A percentile compares a stretch with the other conserved stretches of the same genome.
These are phyloP conservation scores for Elaeis guineensis DNA, from an alignment of 176 grass and related monocot species.

Conservation along the genomic window DNA sequence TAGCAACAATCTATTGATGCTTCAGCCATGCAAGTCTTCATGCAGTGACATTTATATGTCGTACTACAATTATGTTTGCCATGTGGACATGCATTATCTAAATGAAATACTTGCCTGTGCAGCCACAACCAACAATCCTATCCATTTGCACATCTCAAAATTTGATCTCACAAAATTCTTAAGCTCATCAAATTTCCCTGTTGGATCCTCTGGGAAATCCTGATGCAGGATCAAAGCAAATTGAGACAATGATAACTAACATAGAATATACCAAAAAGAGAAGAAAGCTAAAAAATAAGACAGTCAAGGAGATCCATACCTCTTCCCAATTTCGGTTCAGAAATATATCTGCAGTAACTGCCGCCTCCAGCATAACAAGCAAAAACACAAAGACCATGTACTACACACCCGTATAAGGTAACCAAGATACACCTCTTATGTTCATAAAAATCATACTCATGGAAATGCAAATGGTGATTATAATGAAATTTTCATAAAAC, in stretches of 20 bases:
- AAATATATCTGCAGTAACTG: conserved; percentile 69
- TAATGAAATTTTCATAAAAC: too few species aligned
- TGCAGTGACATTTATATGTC: too few species aligned
- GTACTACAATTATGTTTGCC: not conserved
- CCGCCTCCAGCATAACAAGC: conserved; percentile 68
- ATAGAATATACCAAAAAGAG: too few species aligned
- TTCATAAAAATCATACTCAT: too few species aligned
- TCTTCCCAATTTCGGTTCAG: conserved; percentile 84
- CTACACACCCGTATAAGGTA: conserved; percentile 59
- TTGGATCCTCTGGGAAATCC: conserved; percentile 84
- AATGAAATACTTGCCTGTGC: conserved; percentile 48
- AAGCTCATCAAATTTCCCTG: conserved; percentile 79
- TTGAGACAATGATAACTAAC: too few species aligned
- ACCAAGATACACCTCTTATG: conserved; percentile 13
- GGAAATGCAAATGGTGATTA: too few species aligned
- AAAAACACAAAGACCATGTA: conserved; percentile 54
- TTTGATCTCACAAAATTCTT: conserved; percentile 68
- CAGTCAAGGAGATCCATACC: conserved; percentile 23
- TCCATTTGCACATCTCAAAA: conserved; percentile 84
- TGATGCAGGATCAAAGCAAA: conserved; percentile 11
- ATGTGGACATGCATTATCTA: not conserved
- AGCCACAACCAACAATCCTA: conserved; percentile 53
- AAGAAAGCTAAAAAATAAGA: too few species aligned
- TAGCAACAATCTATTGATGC: too few species aligned
- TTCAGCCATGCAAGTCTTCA: too few species aligned